Conservation (phyloP, 2,329 filamentous ascomycete species). For the Diaporthe caulivora region DNA sequence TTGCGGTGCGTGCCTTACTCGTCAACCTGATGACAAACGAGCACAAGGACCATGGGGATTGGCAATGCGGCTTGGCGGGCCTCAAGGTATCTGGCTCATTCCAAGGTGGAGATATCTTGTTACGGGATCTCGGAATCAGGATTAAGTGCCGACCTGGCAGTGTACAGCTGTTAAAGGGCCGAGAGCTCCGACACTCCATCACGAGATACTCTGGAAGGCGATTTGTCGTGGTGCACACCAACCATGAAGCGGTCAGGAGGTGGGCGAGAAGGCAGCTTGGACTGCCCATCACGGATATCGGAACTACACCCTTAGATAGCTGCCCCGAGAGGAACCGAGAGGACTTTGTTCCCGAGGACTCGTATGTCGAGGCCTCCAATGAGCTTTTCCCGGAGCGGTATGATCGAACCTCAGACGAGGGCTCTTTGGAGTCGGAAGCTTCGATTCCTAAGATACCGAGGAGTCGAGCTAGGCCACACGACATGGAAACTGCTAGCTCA, state of each 20-base stretch:
- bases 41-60: conserved; percentile 26
- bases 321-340: background rate
- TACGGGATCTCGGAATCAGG: background rate
- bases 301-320: background rate
- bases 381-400: background rate
- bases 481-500: too few species aligned
- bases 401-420: too few species aligned
- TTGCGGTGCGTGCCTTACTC: conserved; percentile 19
- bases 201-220: conserved; percentile 28
- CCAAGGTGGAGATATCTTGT: background rate
- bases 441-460: too few species aligned
- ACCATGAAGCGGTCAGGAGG: conserved; percentile 29
- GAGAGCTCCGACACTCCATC: conserved; percentile 36
- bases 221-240: conserved; percentile 32
- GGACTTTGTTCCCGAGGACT: background rate
- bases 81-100: background rate
- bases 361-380: background rate
- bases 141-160: conserved; percentile 17
- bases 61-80: conserved; percentile 22
- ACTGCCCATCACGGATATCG: background rate
- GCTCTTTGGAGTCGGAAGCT: too few species aligned
- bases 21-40: conserved; percentile 35
- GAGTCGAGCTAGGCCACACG: too few species aligned
- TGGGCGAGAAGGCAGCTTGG: conserved; percentile 16
- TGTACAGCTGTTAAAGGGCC: conserved; percentile 30